Evolutionary conservation across 2,329 filamentous ascomycete species (phyloP).

Genomic region (Cadophora gregata): DNA sequence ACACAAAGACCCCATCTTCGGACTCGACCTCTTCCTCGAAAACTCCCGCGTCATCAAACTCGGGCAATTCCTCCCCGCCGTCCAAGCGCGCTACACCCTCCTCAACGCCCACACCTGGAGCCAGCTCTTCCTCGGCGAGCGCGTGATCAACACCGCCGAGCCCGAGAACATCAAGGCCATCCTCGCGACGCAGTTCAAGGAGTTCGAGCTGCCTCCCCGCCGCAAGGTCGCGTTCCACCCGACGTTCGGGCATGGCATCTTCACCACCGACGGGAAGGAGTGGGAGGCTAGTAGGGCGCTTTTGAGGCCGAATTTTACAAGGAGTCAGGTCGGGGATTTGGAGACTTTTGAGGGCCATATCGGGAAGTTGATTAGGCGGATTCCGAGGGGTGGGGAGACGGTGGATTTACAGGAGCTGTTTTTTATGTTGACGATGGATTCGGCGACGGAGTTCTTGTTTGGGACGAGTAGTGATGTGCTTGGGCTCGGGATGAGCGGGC

Average conservation of each 20-base stretch:
- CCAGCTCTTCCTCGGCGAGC: conserved; percentile 33
- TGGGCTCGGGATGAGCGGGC: conserved; percentile 20
- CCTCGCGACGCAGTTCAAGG: conserved; percentile 60
- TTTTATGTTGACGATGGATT: conserved; percentile 70
- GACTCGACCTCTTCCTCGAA: conserved; percentile 54
- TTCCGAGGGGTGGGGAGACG: conserved; percentile 59
- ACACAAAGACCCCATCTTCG: conserved; percentile 60
- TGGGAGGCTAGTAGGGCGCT: conserved; percentile 61
- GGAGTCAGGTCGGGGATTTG: conserved; percentile 55
- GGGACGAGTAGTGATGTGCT: conserved; percentile 60
- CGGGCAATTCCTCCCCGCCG: conserved; percentile 46
- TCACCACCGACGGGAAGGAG: conserved; percentile 55
- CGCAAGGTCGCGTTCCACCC: conserved; percentile 53
- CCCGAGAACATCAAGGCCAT: conserved; percentile 63
- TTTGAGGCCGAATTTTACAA: conserved; percentile 59
- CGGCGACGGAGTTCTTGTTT: conserved; percentile 71
- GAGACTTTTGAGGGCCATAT: conserved; percentile 66
- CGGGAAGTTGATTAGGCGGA: conserved; percentile 59
- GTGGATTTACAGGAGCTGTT: conserved; percentile 68
- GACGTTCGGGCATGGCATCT: conserved; percentile 62
- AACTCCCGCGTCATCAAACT: conserved; percentile 48
- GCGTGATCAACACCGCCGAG: conserved; percentile 56
- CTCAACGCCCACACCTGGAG: conserved; percentile 26
- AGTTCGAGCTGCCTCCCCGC: conserved; percentile 55
- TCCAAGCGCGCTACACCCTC: conserved; percentile 44